phyloP scores from a whole-genome alignment of 208 protist species.

The Wallacemonas sp. region DNA sequence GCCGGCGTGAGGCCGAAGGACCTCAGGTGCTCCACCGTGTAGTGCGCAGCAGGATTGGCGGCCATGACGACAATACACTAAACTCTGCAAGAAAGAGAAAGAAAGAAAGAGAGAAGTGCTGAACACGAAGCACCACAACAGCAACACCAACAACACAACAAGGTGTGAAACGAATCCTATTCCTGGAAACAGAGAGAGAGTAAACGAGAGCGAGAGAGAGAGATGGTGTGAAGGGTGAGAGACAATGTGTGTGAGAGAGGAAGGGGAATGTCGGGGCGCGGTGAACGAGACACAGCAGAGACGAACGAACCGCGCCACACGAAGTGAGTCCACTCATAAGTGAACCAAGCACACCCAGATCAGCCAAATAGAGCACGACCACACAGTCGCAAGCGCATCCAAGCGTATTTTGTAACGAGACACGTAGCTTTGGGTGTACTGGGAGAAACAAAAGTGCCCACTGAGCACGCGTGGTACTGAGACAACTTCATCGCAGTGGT shows the following conservation, averaged over 20 bases:
- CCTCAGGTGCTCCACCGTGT: slow-evolving; percentile 65
- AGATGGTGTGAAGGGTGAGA: neutral
- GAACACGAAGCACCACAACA: neutral
- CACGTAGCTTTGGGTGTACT: too few species aligned
- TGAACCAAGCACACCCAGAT: slow-evolving; percentile 1
- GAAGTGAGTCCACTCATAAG: slow-evolving; percentile 13
- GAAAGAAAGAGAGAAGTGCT: slow-evolving; percentile 19
- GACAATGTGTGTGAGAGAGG: too few species aligned
- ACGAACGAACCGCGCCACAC: slow-evolving; percentile 1
- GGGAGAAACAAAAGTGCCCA: too few species aligned
- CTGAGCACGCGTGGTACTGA: too few species aligned
- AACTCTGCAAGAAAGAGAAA: slow-evolving; percentile 6
- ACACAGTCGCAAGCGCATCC: too few species aligned
- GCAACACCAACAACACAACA: slow-evolving; percentile 5
- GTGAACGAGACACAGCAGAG: neutral
- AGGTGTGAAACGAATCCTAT: too few species aligned
- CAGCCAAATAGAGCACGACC: too few species aligned
- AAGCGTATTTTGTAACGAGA: too few species aligned
- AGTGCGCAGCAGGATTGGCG: slow-evolving; percentile 55
- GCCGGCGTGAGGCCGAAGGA: slow-evolving; percentile 55
- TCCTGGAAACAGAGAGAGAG: neutral
- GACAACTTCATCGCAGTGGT: too few species aligned
- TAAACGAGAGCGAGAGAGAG: too few species aligned
- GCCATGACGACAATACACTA: slow-evolving; percentile 22
- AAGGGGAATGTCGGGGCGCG: too few species aligned